These are phyloP conservation scores for Wickerhamomyces subpelliculosus DNA, from an alignment of 805 yeast genomes.

Conservation along the genomic window DNA sequence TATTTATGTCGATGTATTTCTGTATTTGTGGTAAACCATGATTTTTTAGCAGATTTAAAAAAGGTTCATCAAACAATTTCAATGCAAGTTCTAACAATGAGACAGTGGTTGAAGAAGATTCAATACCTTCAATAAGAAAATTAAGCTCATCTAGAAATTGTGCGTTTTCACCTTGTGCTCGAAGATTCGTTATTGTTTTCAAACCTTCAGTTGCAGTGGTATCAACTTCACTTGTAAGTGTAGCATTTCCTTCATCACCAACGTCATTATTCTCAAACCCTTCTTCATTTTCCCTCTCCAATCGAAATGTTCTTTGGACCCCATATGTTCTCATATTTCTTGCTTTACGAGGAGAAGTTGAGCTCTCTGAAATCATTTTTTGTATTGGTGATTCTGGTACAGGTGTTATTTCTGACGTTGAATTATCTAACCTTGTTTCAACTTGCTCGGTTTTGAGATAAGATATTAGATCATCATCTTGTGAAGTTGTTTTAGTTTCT, in stretches of 20 bases:
- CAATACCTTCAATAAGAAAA: slow-evolving; percentile 22
- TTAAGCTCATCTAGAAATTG: slow-evolving; percentile 29
- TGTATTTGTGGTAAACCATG: slow-evolving; percentile 10
- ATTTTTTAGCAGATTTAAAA: slow-evolving; percentile 10
- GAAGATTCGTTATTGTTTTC: slow-evolving; percentile 22
- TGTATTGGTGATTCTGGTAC: background rate
- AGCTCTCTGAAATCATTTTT: too few species aligned
- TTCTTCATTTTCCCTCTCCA: slow-evolving; percentile 9
- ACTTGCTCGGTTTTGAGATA: too few species aligned
- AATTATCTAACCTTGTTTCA: too few species aligned
- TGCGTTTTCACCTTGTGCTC: slow-evolving; percentile 28
- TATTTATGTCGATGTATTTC: background rate
- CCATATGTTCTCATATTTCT: slow-evolving; percentile 26
- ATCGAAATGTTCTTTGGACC: slow-evolving; percentile 18
- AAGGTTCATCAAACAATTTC: slow-evolving; percentile 16
- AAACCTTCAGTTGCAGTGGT: slow-evolving; percentile 4
- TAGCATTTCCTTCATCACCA: slow-evolving; percentile 8
- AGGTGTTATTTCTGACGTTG: background rate
- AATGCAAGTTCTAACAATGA: slow-evolving; percentile 21
- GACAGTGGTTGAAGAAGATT: slow-evolving; percentile 10
- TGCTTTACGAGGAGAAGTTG: too few species aligned
- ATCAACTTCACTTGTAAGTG: slow-evolving; percentile 6
- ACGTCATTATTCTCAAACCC: slow-evolving; percentile 8
- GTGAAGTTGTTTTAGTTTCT: background rate
- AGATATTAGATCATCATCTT: too few species aligned